Percentiles rank a stretch among this genome's conserved stretches.
Evolutionary conservation across 352 stramenopile genomes (phyloP).

Genomic region (Thalassiosira exigua): DNA sequence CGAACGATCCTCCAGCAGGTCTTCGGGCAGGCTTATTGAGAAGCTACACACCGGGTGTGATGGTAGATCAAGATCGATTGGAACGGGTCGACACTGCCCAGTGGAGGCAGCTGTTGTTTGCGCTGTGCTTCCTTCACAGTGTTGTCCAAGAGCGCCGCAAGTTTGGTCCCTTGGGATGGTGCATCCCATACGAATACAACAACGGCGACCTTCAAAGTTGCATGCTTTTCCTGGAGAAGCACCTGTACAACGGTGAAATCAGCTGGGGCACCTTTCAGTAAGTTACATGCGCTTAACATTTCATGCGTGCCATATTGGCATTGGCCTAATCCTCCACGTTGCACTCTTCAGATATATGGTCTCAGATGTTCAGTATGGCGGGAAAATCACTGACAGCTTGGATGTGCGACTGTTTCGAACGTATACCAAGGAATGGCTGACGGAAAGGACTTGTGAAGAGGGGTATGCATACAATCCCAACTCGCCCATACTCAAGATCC

Average conservation of each 20-base stretch:
- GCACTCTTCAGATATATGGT: slow-evolving; percentile 91
- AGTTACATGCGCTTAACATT: slow-evolving; percentile 2
- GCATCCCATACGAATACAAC: slow-evolving; percentile 99
- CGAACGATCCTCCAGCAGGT: slow-evolving; percentile 96
- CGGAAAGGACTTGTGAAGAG: slow-evolving; percentile 87
- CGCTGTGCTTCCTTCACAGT: slow-evolving; percentile 97
- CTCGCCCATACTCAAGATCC: slow-evolving; percentile 94
- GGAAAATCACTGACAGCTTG: slow-evolving; percentile 99
- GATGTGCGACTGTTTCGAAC: slow-evolving; percentile 97
- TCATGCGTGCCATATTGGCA: not conserved
- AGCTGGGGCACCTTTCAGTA: slow-evolving; percentile 96
- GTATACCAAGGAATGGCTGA: slow-evolving; percentile 96
- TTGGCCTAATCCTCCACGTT: not conserved
- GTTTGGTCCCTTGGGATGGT: slow-evolving; percentile 97
- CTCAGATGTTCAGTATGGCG: slow-evolving; percentile 97
- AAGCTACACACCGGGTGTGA: slow-evolving; percentile 93
- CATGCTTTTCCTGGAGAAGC: slow-evolving; percentile 98
- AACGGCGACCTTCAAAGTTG: slow-evolving; percentile 97
- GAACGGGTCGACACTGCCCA: slow-evolving; percentile 95
- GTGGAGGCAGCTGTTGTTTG: slow-evolving; percentile 96
- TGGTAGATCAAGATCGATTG: slow-evolving; percentile 98
- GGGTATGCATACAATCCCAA: slow-evolving; percentile 95
- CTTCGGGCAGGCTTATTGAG: slow-evolving; percentile 93
- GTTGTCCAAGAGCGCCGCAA: slow-evolving; percentile 98
- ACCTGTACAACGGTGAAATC: slow-evolving; percentile 97